Percentiles rank a stretch among this genome's conserved stretches.
These are phyloP conservation scores for Fusarium haematococcum DNA, from an alignment of 2,329 filamentous ascomycete genomes.

Conservation along the genomic window DNA sequence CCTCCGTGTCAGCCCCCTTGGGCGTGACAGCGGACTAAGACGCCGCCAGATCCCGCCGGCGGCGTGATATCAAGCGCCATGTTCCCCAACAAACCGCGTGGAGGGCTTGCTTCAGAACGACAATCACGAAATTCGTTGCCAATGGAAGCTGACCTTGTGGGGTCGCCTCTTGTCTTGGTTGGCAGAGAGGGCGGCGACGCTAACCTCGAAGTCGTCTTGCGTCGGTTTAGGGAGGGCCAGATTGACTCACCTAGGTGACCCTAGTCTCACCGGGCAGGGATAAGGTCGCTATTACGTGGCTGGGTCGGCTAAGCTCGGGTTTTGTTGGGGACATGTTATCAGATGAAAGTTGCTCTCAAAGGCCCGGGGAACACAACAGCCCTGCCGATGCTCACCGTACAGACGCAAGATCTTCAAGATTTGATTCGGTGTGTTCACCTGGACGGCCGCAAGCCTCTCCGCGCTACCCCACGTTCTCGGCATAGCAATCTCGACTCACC, in stretches of 20 bases:
- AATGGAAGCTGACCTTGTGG: constrained; percentile 31
- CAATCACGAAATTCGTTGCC: constrained; percentile 31
- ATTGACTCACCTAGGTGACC: constrained; percentile 36
- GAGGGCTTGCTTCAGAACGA: background rate
- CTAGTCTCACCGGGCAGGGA: constrained; percentile 1
- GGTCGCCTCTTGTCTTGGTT: constrained; percentile 6
- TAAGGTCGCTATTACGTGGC: constrained; percentile 13
- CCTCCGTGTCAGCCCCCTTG: background rate
- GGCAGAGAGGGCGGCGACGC: constrained; percentile 20
- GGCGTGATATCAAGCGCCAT: background rate
- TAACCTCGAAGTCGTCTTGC: constrained; percentile 27
- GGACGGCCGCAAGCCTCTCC: background rate
- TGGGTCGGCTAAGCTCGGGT: constrained; percentile 31
- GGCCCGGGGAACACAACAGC: background rate
- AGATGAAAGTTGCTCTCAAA: background rate
- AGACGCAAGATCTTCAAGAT: background rate
- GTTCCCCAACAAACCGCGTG: constrained; percentile 28
- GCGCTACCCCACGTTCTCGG: constrained; percentile 18
- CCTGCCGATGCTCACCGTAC: background rate
- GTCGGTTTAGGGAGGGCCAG: constrained; percentile 24
- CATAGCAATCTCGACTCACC: constrained; percentile 28
- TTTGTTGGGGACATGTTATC: constrained; percentile 20
- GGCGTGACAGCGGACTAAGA: background rate
- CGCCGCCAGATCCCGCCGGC: constrained; percentile 16
- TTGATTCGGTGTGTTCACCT: background rate